These are phyloP conservation scores for Geosmithia putterillii DNA, from an alignment of 2,329 filamentous ascomycete species.

Conservation along the genomic window DNA sequence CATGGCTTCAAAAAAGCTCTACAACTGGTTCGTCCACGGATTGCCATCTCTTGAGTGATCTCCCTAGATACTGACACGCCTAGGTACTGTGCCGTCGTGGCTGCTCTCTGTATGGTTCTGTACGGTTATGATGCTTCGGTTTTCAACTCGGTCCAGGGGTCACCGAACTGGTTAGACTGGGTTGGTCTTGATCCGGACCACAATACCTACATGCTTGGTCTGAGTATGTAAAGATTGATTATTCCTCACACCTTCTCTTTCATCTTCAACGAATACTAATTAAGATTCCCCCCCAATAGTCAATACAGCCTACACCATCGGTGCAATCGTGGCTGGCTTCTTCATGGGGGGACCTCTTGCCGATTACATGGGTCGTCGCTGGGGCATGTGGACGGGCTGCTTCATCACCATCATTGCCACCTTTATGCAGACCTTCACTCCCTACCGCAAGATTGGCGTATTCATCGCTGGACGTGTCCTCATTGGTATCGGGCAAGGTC, in stretches of 20 bases:
- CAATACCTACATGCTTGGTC: conserved; percentile 31
- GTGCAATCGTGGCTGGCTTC: conserved; percentile 57
- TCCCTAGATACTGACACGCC: background rate
- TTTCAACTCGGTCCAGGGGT: conserved; percentile 61
- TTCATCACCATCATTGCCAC: conserved; percentile 54
- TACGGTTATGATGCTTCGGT: conserved; percentile 66
- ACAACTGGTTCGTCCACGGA: conserved; percentile 27
- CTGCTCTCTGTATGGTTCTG: conserved; percentile 62
- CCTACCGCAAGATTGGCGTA: conserved; percentile 45
- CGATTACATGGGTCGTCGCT: conserved; percentile 48
- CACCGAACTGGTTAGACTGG: conserved; percentile 52
- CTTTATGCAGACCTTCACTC: conserved; percentile 55
- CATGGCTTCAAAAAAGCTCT: conserved; percentile 11
- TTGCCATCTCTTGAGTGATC: conserved; percentile 1
- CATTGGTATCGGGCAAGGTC: conserved; percentile 58
- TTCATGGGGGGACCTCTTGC: conserved; percentile 55
- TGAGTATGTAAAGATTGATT: conserved; percentile 10
- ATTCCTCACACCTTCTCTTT: background rate
- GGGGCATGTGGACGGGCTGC: conserved; percentile 54
- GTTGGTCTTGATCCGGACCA: conserved; percentile 36
- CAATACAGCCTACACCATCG: conserved; percentile 60
- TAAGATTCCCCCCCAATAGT: conserved; percentile 14
- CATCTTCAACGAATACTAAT: too few relatives aligned
- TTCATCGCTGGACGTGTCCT: conserved; percentile 59
- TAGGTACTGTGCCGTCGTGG: conserved; percentile 57